A percentile compares a stretch with the other conserved stretches of the same genome.
These are phyloP conservation scores for Saturnispora kantuleensis DNA, from an alignment of 805 yeast species.

Conservation along the genomic window DNA sequence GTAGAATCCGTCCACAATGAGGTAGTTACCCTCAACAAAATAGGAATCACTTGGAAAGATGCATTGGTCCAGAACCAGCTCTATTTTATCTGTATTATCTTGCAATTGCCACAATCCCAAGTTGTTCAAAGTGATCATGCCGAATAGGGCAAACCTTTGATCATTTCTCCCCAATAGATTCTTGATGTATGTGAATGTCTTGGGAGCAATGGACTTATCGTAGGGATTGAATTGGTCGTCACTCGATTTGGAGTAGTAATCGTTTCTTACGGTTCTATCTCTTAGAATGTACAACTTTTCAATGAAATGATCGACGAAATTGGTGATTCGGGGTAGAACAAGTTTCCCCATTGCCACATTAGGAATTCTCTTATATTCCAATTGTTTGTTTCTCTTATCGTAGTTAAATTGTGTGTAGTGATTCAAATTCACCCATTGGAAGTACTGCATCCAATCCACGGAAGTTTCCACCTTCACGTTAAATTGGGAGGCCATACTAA, in stretches of 20 bases:
- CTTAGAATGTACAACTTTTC: slow-evolving; percentile 52
- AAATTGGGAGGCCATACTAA: slow-evolving; percentile 2
- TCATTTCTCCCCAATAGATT: slow-evolving; percentile 83
- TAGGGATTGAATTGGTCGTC: neutral
- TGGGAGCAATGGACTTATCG: slow-evolving; percentile 8
- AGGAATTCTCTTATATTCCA: slow-evolving; percentile 27
- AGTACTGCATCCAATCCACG: slow-evolving; percentile 65
- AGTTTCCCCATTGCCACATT: neutral
- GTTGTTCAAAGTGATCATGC: slow-evolving; percentile 53
- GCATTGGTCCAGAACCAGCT: slow-evolving; percentile 54
- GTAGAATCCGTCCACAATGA: slow-evolving; percentile 79
- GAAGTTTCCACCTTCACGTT: slow-evolving; percentile 1
- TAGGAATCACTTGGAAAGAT: slow-evolving; percentile 55
- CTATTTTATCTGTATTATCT: slow-evolving; percentile 70
- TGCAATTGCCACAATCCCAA: slow-evolving; percentile 69
- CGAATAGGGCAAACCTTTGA: slow-evolving; percentile 64
- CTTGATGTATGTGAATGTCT: slow-evolving; percentile 58
- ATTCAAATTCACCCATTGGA: slow-evolving; percentile 52
- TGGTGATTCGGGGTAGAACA: slow-evolving; percentile 15
- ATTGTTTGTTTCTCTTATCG: slow-evolving; percentile 53
- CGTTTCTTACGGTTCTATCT: slow-evolving; percentile 71
- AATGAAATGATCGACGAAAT: slow-evolving; percentile 34
- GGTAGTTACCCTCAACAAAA: slow-evolving; percentile 65
- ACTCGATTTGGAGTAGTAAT: slow-evolving; percentile 19
- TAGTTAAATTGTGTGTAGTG: slow-evolving; percentile 58